These are phyloP conservation scores for Coriolopsis trogii DNA, from an alignment of 1,284 basidiomycete genomes.

Conservation along the genomic window DNA sequence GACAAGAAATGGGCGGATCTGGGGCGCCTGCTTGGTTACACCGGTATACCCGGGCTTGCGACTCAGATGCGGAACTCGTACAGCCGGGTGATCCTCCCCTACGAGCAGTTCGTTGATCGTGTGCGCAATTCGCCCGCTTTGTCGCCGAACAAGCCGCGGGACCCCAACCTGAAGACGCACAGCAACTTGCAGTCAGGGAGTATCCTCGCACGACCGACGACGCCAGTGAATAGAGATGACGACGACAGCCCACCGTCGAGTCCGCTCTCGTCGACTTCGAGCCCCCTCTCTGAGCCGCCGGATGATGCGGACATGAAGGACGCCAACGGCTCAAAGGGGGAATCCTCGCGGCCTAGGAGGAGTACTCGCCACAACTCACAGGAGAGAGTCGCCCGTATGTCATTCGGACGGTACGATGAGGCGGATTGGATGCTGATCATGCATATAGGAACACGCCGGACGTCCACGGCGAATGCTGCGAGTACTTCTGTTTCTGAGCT, in stretches of 20 bases:
- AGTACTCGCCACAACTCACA: constrained; percentile 29
- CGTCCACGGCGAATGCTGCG: constrained; percentile 18
- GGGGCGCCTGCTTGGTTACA: constrained; percentile 81
- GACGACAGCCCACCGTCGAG: constrained; percentile 63
- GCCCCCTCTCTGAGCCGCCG: constrained; percentile 77
- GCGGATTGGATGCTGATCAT: not conserved
- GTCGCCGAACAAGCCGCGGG: constrained; percentile 39
- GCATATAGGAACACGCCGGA: constrained; percentile 18
- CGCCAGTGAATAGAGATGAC: constrained; percentile 18
- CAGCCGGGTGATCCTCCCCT: constrained; percentile 89
- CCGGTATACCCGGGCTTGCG: constrained; percentile 80
- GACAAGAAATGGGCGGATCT: constrained; percentile 88
- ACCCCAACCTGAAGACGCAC: constrained; percentile 45
- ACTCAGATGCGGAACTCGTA: constrained; percentile 92
- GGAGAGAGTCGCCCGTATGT: constrained; percentile 29
- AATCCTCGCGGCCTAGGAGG: constrained; percentile 25
- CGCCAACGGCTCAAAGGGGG: constrained; percentile 27
- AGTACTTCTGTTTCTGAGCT: constrained; percentile 3
- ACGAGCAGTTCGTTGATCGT: constrained; percentile 86
- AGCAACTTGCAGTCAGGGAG: constrained; percentile 43
- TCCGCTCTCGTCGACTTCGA: constrained; percentile 71
- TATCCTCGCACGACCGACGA: constrained; percentile 43
- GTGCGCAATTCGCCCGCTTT: constrained; percentile 66
- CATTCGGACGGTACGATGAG: not conserved
- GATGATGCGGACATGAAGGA: constrained; percentile 70